Evolutionary conservation across 352 stramenopile genomes (phyloP).

Genomic region (Globisporangium canariense): DNA sequence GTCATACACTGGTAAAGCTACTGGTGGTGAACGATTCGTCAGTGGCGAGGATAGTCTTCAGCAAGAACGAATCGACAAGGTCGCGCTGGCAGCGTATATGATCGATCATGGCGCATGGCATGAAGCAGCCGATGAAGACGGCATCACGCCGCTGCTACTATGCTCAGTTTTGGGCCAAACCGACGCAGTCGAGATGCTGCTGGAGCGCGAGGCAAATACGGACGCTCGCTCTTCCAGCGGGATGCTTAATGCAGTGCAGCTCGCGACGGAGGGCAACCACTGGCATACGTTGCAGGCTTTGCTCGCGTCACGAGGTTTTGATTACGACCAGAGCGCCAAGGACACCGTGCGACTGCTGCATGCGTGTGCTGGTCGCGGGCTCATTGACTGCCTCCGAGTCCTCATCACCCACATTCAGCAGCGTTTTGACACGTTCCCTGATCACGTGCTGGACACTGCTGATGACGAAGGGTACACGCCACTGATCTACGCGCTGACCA

Average conservation of each 20-base stretch:
- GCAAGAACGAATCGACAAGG: conserved; percentile 29
- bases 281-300: conserved; percentile 41
- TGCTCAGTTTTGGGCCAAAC: conserved; percentile 55
- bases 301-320: conserved; percentile 46
- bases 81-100: conserved; percentile 72
- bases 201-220: conserved; percentile 61
- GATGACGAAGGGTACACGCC: conserved; percentile 79
- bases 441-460: conserved; percentile 35
- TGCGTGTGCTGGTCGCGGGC: conserved; percentile 48
- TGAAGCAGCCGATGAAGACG: conserved; percentile 58
- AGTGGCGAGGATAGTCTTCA: conserved; percentile 16
- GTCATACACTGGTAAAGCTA: not conserved
- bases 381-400: conserved; percentile 51
- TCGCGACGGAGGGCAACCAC: conserved; percentile 67
- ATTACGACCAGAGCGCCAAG: conserved; percentile 28
- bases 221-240: conserved; percentile 34
- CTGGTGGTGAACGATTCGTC: not conserved
- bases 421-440: conserved; percentile 17
- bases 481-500: conserved; percentile 74
- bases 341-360: conserved; percentile 60
- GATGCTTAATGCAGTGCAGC: conserved; percentile 42
- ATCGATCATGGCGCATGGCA: conserved; percentile 85
- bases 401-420: conserved; percentile 47
- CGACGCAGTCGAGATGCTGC: conserved; percentile 60
- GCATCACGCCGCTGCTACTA: conserved; percentile 62